Evolutionary conservation across 2,329 filamentous ascomycete genomes (phyloP).

Genomic region (Penicillium sp.): DNA sequence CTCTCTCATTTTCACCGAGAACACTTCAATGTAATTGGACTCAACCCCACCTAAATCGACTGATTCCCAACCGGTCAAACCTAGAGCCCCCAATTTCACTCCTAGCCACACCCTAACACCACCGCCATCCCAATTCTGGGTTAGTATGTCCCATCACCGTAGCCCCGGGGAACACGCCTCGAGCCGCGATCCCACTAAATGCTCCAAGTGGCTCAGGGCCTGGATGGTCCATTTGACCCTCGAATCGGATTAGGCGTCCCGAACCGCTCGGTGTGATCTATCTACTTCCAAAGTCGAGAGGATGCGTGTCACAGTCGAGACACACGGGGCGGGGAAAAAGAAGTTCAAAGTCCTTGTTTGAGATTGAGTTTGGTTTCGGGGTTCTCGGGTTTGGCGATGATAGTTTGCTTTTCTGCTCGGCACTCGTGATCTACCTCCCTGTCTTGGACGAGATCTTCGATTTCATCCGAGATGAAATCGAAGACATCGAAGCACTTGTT

Average conservation of each 20-base stretch:
- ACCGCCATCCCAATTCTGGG: background rate
- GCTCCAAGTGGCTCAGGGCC: too few relatives aligned
- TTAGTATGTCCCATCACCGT: background rate
- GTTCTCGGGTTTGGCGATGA: too few relatives aligned
- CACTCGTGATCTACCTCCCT: too few relatives aligned
- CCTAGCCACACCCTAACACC: background rate
- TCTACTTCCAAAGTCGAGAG: background rate
- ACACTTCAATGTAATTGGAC: background rate
- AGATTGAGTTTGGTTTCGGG: too few relatives aligned
- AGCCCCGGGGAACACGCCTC: background rate
- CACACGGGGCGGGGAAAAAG: background rate
- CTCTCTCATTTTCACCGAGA: background rate
- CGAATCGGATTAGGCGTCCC: conserved; percentile 11
- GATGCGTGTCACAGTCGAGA: background rate
- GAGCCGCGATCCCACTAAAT: background rate
- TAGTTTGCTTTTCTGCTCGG: too few relatives aligned
- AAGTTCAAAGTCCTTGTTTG: too few relatives aligned
- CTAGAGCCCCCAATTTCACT: background rate
- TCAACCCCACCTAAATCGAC: background rate
- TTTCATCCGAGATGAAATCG: too few relatives aligned
- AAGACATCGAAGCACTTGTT: too few relatives aligned
- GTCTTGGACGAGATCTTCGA: too few relatives aligned
- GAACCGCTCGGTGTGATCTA: background rate
- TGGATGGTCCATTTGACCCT: conserved; percentile 9
- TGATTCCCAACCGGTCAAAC: background rate